Percentiles rank a stretch among this genome's conserved stretches.
Evolutionary conservation across 2,329 filamentous ascomycete genomes (phyloP).

Genomic region (Trematosphaeria pertusa): DNA sequence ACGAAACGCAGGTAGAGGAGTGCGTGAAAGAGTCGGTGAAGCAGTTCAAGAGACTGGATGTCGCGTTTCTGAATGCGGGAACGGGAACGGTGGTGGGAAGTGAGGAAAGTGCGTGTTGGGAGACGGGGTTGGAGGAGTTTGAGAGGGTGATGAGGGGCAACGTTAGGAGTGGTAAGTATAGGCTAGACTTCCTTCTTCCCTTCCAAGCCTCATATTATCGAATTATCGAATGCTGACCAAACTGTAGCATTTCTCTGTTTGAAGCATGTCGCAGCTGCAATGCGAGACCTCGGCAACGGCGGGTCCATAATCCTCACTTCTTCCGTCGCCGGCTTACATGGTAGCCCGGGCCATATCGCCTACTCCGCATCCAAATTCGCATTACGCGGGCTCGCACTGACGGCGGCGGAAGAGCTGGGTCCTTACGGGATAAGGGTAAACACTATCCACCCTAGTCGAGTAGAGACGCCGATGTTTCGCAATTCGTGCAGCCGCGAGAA

Average conservation of each 20-base stretch:
- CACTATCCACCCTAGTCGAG: slow-evolving; percentile 50
- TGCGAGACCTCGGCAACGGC: slow-evolving; percentile 39
- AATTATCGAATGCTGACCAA: slow-evolving; percentile 8
- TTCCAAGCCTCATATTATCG: not conserved
- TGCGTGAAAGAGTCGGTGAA: slow-evolving; percentile 31
- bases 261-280: slow-evolving; percentile 44
- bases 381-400: slow-evolving; percentile 47
- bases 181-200: not conserved
- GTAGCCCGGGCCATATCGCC: slow-evolving; percentile 43
- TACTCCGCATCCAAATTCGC: slow-evolving; percentile 50
- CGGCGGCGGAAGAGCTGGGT: slow-evolving; percentile 48
- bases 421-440: slow-evolving; percentile 49
- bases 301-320: slow-evolving; percentile 51
- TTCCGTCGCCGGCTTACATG: slow-evolving; percentile 49
- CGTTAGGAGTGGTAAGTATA: slow-evolving; percentile 44
- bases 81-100: too few relatives aligned
- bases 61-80: slow-evolving; percentile 36
- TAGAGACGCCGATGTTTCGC: slow-evolving; percentile 46
- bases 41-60: slow-evolving; percentile 37
- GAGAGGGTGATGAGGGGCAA: slow-evolving; percentile 48
- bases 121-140: slow-evolving; percentile 45
- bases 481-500: slow-evolving; percentile 45
- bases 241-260: slow-evolving; percentile 45
- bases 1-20: slow-evolving; percentile 37
- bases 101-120: too few relatives aligned